phyloP scores from a whole-genome alignment of 75 land plant species.

The Cupressus sempervirens region DNA sequence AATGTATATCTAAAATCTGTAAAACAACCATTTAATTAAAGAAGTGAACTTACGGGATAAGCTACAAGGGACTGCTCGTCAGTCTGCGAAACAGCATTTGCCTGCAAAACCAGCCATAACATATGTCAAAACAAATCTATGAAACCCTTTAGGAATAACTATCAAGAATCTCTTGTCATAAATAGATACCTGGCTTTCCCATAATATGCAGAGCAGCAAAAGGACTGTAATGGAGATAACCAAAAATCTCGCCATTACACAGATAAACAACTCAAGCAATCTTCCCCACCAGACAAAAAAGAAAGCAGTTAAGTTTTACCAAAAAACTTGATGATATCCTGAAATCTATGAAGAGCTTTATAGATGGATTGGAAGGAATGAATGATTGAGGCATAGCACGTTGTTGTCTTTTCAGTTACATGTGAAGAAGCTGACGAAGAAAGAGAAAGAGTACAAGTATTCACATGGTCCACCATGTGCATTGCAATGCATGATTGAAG shows the following conservation, averaged over 20 bases:
- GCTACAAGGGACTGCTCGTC: not conserved
- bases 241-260: slow-evolving; percentile 2
- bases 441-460: too few species aligned
- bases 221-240: not conserved
- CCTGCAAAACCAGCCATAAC: slow-evolving; percentile 5
- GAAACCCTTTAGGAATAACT: not conserved
- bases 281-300: not conserved
- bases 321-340: not conserved
- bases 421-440: not conserved
- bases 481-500: not conserved
- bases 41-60: slow-evolving; percentile 2
- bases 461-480: slow-evolving; percentile 1
- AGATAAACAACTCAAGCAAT: not conserved
- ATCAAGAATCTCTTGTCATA: not conserved
- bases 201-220: not conserved
- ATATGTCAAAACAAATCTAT: not conserved
- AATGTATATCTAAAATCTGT: not conserved
- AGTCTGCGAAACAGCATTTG: not conserved
- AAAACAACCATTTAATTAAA: not conserved
- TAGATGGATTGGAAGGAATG: not conserved
- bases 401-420: not conserved
- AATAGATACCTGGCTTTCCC: slow-evolving; percentile 4
- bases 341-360: not conserved
- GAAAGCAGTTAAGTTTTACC: not conserved
- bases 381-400: not conserved